phyloP scores from a whole-genome alignment of 768 basidiomycete species.

The Agrocybe praecox region DNA sequence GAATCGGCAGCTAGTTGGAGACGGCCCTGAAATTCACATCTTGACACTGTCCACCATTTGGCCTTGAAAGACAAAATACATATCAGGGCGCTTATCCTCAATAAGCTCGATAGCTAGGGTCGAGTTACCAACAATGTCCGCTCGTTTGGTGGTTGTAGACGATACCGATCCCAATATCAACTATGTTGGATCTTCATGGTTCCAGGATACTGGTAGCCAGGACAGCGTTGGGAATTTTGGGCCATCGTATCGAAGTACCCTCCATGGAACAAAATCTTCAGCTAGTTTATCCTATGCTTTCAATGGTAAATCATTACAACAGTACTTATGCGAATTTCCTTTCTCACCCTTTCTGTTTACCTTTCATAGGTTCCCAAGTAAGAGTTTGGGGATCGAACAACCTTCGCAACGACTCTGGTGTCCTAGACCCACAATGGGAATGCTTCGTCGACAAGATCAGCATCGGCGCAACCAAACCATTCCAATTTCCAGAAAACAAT shows the following conservation, averaged over 20 bases:
- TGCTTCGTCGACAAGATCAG: conserved; percentile 25
- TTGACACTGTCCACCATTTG: too few relatives aligned
- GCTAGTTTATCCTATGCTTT: conserved; percentile 31
- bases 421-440: conserved; percentile 23
- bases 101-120: too few relatives aligned
- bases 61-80: too few relatives aligned
- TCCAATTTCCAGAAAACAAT: conserved; percentile 24
- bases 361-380: conserved; percentile 14
- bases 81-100: too few relatives aligned
- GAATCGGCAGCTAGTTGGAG: too few relatives aligned
- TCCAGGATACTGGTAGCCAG: conserved; percentile 25
- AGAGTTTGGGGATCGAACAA: conserved; percentile 19
- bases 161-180: conserved; percentile 32
- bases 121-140: background rate
- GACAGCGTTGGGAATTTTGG: conserved; percentile 33
- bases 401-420: conserved; percentile 15
- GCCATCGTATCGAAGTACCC: conserved; percentile 28
- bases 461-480: conserved; percentile 17
- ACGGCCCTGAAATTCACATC: too few relatives aligned
- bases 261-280: conserved; percentile 29
- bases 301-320: conserved; percentile 21
- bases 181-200: conserved; percentile 33
- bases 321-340: background rate
- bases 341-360: background rate
- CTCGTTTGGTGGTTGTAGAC: conserved; percentile 34